Base-by-base conservation (phyloP, 441 rosid species). In the Arabidopsis hybrid region DNA sequence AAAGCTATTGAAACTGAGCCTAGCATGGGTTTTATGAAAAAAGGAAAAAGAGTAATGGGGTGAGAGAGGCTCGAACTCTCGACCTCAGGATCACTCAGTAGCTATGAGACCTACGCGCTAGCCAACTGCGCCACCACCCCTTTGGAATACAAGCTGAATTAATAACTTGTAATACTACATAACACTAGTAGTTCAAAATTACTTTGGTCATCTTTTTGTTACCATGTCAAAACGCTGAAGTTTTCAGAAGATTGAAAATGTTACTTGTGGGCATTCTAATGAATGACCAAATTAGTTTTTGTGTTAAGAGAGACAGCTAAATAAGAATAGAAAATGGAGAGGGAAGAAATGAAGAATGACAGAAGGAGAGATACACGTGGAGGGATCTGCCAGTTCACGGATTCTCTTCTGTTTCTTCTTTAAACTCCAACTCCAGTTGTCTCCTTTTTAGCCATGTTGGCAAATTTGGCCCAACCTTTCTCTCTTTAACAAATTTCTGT, bases 51-150 rank as follows among this genome's bases (percentile, higher is more conserved):
- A 18, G n/a, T 5, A 1, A 3, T 89, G 95, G 94, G 94, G 91
- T 83, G 91, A 92, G 97, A 90, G 95, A 91, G 95, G 92, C 90
- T 92, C 92, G 91, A 89, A 89, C 95, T 89, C 95, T 89, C 96
- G 92, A 95, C 96, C 99, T 87, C 97, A 88, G 92, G 97, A 91
- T 88, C 7, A 77, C 97, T 89, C 95, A 67, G 63, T 40, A 81
- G 98, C 95, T 96, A 92, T 93, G 96, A 93, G 99, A 93, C 99
- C 96, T 90, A 91, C 96, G 95, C 96, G 95, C 95, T 89, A 96
- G 90, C 99, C 98, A 93, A 88, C 97, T 88, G 98, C 96, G 93
- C 98, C 99, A 92, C 97, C 95, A 85, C 95, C 93, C 96, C 97
- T 31, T 31, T 31, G 32, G 26, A 21, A 21, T 29, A 29, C 0